Evolutionary conservation across 2,329 filamentous ascomycete genomes (phyloP), one percentile per base, ranked within the genome.

Genomic region (Ramularia endophylla): DNA sequence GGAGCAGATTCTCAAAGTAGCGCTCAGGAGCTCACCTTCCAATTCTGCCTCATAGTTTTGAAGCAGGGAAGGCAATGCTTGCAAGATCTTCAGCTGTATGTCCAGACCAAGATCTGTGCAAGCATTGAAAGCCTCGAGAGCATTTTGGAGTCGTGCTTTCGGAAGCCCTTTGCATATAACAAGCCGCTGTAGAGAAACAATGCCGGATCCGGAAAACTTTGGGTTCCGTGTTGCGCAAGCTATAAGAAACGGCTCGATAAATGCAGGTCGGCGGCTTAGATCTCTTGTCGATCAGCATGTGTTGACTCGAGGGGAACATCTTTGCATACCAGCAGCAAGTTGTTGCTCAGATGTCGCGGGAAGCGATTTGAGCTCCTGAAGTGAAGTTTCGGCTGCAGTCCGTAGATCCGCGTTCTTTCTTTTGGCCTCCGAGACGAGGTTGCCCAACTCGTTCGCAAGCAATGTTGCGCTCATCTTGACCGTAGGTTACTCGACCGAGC

Each of bases 11-110:
- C 94, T 89, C 51, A 98, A 68, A 0, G 86, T 80, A 8, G 80
- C 87, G 19, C 87, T 84, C 28, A 98, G 73, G 25, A 94, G 70
- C 45, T 90, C 84, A 2, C 85, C 87, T 45, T 83, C 81, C 27
- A 98, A 70, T 42, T 94, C 85, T 27, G 76, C 73, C 0, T 86
- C 80, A 65, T 97, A 97, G 56, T 95, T 94, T 53, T 95, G 89
- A 17, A 97, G 68, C 27, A 98, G 66, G 1, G 88, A 87, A 3
- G 92, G 92, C 12, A 98, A 68, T 1, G 88, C 87, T 63, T 98
- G 92, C 11, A 98, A 70, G 38, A 97, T 92, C 65, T 97, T 97
- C 52, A 98, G 78, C 60, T 98, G 92, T 2, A 95, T 85, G 66
- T 98, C 92, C 44, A 95, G 70, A 38, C 73, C 63, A 72, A 88